Base-by-base conservation (phyloP, 805 yeast species). In the Yamadazyma phyllophila region DNA sequence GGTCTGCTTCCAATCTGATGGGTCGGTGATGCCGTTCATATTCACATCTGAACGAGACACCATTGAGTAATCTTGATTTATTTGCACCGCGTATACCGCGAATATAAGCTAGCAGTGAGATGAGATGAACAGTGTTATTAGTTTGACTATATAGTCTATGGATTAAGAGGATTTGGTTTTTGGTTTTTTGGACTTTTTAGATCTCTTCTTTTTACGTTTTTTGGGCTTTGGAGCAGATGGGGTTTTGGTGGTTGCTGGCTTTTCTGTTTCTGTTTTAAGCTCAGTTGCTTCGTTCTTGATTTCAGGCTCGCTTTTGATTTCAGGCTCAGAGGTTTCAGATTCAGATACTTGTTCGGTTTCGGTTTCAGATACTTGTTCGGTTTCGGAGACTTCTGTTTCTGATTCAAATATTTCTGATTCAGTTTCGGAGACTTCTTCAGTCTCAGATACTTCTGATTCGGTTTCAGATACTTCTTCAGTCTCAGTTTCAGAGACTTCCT, bases 1-100 rank as follows among this genome's bases (percentile, higher is more conserved):
- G 1, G 90, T 78, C 2, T 48, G 41, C 4, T 60, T 45, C 83
- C 92, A 89, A 59, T 89, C 96, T 9, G 83, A 68, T 0, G 95
- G 83, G 61, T 88, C 96, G 1, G 84, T 70, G 14, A 49, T 41
- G 13, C 43, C 20, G 1, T 35, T 41, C 10, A 47, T 26, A 38
- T 41, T 41, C 4, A n/a, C 32, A 20, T 41, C 39, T 36, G 32
- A 34, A 20, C 26, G 24, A 16, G 36, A 11, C 36, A 32, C 29
- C 36, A 38, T 38, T 35, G 31, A 29, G 7, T 4, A 29, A 17
- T 24, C 24, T 20, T 20, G 24, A 20, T 20, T 36, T 8, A 17
- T 12, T 33, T 33, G 27, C 24, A 36, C 27, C 20, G 20, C 38
- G 38, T 24, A 24, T 36, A 20, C 24, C 38, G 38, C 38, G 38